A percentile compares a stretch with the other conserved stretches of the same genome.
phyloP scores from a whole-genome alignment of 208 protist genomes.

The Wallacemonas sp. region DNA sequence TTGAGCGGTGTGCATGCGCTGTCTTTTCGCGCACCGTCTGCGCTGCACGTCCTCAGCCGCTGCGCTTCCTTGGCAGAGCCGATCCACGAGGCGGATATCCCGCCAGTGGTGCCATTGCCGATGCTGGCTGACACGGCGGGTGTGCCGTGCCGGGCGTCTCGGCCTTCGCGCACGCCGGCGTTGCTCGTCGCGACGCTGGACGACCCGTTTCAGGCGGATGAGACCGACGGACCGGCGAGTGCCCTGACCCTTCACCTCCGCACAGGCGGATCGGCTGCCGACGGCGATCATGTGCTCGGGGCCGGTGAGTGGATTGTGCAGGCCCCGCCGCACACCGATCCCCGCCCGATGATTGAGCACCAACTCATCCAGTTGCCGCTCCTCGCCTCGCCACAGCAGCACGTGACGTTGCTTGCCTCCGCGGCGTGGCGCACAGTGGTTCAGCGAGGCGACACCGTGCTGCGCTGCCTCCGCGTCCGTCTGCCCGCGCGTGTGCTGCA shows the following conservation, averaged over 20 bases:
- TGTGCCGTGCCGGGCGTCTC: too few species aligned
- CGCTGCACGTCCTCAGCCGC: constrained; percentile 3
- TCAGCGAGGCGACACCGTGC: not conserved
- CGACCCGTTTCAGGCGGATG: not conserved
- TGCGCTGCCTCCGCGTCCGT: constrained; percentile 15
- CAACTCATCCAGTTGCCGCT: not conserved
- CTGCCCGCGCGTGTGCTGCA: not conserved
- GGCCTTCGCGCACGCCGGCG: too few species aligned
- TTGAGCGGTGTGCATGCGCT: not conserved
- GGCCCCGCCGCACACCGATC: not conserved
- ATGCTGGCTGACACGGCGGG: not conserved
- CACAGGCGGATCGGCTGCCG: not conserved
- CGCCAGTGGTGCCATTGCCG: not conserved
- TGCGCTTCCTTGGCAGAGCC: not conserved
- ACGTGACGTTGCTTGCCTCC: not conserved
- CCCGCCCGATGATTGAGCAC: constrained; percentile 1
- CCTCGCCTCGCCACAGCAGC: not conserved
- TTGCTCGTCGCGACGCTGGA: not conserved
- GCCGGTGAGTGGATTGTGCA: not conserved
- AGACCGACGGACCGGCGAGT: not conserved
- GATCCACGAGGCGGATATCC: not conserved
- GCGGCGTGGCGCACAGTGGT: not conserved
- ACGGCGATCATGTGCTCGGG: not conserved
- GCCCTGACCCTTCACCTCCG: not conserved
- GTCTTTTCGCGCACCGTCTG: not conserved